phyloP scores from a whole-genome alignment of 805 yeast species.

The Cyberlindnera nakhonratchasimensis region DNA sequence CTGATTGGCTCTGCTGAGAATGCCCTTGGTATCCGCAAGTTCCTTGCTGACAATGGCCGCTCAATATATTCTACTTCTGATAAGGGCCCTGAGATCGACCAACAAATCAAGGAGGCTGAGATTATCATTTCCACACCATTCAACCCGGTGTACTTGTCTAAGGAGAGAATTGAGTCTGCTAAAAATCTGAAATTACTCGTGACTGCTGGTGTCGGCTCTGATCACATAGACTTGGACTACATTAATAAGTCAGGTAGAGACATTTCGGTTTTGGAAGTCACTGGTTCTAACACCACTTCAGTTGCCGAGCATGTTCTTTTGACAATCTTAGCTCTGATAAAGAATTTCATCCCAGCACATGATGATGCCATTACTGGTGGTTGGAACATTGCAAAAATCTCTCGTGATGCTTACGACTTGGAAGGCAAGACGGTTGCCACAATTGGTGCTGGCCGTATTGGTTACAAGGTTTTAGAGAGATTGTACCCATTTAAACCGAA shows the following conservation, averaged over 20 bases:
- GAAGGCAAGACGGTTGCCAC: conserved; percentile 78
- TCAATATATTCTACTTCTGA: conserved; percentile 60
- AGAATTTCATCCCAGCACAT: conserved; percentile 79
- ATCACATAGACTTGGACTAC: conserved; percentile 71
- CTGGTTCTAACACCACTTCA: conserved; percentile 76
- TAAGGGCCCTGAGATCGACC: conserved; percentile 67
- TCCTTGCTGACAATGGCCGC: conserved; percentile 66
- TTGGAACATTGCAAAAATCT: conserved; percentile 78
- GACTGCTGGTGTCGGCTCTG: conserved; percentile 86
- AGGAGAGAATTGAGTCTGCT: conserved; percentile 64
- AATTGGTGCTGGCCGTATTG: conserved; percentile 81
- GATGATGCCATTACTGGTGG: conserved; percentile 56
- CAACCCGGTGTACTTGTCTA: conserved; percentile 73
- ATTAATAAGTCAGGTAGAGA: conserved; percentile 53
- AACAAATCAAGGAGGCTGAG: conserved; percentile 67
- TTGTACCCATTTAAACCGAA: conserved; percentile 70
- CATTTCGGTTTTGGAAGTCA: conserved; percentile 72
- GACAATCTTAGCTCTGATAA: conserved; percentile 66
- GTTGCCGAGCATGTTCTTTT: conserved; percentile 80
- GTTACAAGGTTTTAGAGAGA: conserved; percentile 70
- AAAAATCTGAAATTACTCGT: conserved; percentile 65
- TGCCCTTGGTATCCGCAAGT: conserved; percentile 66
- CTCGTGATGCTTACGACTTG: conserved; percentile 69
- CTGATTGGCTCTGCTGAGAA: conserved; percentile 71
- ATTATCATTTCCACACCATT: conserved; percentile 79